Evolutionary conservation across 202 grass and related monocot genomes (phyloP), one percentile per base, ranked within the genome.

Genomic region (Carex sylvatica): DNA sequence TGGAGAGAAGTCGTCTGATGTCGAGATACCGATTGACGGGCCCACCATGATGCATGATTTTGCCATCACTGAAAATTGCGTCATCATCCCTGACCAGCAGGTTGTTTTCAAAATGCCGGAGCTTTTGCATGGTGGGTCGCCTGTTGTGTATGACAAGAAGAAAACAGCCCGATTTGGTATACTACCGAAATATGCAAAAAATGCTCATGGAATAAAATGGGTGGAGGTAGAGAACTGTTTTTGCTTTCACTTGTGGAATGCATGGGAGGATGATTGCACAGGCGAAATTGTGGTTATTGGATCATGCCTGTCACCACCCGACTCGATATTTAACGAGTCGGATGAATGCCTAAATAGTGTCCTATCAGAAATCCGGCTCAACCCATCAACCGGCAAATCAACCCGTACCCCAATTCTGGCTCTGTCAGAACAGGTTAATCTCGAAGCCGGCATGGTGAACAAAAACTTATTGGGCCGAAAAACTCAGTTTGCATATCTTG

Each of bases 1-100:
- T 71, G 96, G 96, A 5, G 59, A 77, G 2, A 98, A 95, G 26
- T 98, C 92, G 4, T 78, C 73, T 0, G 96, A 98, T 84, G 86
- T 98, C 9, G 86, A 90, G 6, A 95, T 98, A 61, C 89, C 89
- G 14, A 81, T 98, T 55, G 83, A 88, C 13, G 74, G 72, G 47
- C 96, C 96, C 5, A 95, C 91, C 6, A 98, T 98, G 96, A 90
- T 93, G 71, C 96, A 98, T 82, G 96, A 98, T 80, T 98, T 98
- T 62, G 96, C 92, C 3, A 47, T 98, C 84, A 98, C 92, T 13
- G 86, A 93, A 64, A 93, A 98, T n/a, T 83, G 56, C 42, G 93
- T 90, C 23, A 47, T 99, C 13, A 75, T 99, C 16, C 96, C 96
- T 0, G 96, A 98, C 76, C 96, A 98, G 61, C 96, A 95, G 85